Evolutionary conservation across 352 stramenopile genomes (phyloP), one percentile per base, ranked within the genome.

Genomic region (Saprolegnia parasitica): DNA sequence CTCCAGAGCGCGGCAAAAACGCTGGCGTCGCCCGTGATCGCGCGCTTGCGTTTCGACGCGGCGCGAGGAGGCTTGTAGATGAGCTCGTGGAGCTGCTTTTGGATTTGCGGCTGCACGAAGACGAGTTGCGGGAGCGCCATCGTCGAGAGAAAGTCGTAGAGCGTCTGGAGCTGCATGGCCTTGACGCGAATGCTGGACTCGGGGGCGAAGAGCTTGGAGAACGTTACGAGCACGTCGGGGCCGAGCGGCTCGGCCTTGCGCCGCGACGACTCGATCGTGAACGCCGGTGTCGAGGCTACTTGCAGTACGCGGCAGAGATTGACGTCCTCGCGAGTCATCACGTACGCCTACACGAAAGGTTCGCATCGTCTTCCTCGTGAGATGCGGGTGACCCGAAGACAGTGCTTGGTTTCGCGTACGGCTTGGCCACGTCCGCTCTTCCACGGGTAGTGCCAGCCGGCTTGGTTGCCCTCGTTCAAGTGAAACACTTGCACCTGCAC

Each of bases 101-200:
- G 52, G 52, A 60, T 60, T 9, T 60, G 52, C 24, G 52, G 52
- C 35, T 60, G 52, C 35, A 60, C 52, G 20, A 60, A 60, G 3
- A n/a, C 13, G 11, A 60, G 13, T 1, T 16, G 11, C 35, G 24
- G 24, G 1, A 60, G 52, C 52, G 9, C 16, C 13, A 60, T 13
- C 1, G 13, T 4, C 16, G 11, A 20, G 11, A 60, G 20, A n/a
- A 60, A 60, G 16, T 15, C 24, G 20, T 60, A 60, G 11, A 60
- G 20, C 24, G 35, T 24, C 11, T 60, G 52, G 35, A 60, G 13
- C 35, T 60, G 52, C 16, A 16, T n/a, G 35, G 52, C 24, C n/a
- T 60, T 60, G 24, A n/a, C 52, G 24, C 20, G 52, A 42, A 60
- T 24, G 11, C 11, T 21, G 13, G 52, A 60, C 24, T 60, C 52